Base-by-base conservation (phyloP, 2,329 filamentous ascomycete genomes). In the Stemphylium vesicarium region DNA sequence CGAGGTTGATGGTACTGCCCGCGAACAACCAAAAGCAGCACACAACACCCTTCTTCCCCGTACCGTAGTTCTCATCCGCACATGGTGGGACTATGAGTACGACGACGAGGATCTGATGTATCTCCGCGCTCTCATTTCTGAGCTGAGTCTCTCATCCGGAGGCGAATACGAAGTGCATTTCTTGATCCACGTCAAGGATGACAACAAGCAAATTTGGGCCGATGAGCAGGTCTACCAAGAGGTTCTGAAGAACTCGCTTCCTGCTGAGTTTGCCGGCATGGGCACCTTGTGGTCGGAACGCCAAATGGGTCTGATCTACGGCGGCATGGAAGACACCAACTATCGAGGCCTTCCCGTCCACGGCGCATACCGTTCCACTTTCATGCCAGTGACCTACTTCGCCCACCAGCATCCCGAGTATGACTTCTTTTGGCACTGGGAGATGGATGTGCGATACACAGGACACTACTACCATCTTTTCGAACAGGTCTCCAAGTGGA, bases 361-460 rank as follows among this genome's bases (percentile, higher is more conserved):
- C 44, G 90, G 90, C 24, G 81, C 77, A 1, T 84, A 84, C 75
- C 84, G 89, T 47, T 93, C 91, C 50, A 85, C 95, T 9, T 92
- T 92, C 67, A 96, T 98, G 91, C 92, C 93, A 0, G 88, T 98
- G 80, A 93, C 97, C 70, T 90, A 94, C 75, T 98, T 98, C 73
- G 91, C 93, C 5, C 87, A 93, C 69, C 84, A 86, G 66, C 92
- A 96, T 75, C 90, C 91, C 1, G 92, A 96, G 73, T 96, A 93
- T 70, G 91, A 96, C 42, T 91, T 87, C 77, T 92, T 92, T 75
- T 96, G 92, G 92, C 91, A 96, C 63, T 96, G 92, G 91, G 92
- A 96, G 75, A 94, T 96, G 88, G 92, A 96, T 68, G 86, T 93
- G 39, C 88, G 92, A 26, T 96, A 96, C 74, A 95, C 90, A 0